These are phyloP conservation scores for Boletus vermiculosoides DNA, from an alignment of 768 basidiomycete genomes.

Conservation along the genomic window DNA sequence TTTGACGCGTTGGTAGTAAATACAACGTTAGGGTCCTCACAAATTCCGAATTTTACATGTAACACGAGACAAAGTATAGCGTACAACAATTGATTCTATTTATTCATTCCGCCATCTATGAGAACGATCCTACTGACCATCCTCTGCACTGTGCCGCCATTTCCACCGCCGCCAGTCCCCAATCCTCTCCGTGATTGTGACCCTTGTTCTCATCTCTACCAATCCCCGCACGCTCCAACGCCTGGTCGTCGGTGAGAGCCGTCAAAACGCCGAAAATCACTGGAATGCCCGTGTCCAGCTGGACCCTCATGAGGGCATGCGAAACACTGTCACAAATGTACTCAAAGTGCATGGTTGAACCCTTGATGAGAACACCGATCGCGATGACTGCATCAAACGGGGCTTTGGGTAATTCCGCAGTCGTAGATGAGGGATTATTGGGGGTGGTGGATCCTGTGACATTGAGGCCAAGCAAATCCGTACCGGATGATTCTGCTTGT, in stretches of 20 bases:
- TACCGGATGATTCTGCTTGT: slow-evolving; percentile 73
- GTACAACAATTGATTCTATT: slow-evolving; percentile 9
- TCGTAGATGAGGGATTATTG: slow-evolving; percentile 26
- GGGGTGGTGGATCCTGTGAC: slow-evolving; percentile 39
- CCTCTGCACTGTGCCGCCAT: slow-evolving; percentile 68
- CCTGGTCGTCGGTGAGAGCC: slow-evolving; percentile 89
- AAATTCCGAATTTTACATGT: not conserved
- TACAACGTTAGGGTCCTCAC: too few relatives aligned
- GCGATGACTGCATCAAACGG: slow-evolving; percentile 97
- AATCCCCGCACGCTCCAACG: slow-evolving; percentile 89
- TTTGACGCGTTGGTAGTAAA: not conserved
- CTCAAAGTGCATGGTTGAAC: slow-evolving; percentile 98
- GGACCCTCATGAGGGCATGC: slow-evolving; percentile 91
- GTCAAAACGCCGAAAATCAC: slow-evolving; percentile 97
- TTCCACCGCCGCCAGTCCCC: slow-evolving; percentile 96
- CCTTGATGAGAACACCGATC: slow-evolving; percentile 97
- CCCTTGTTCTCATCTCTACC: slow-evolving; percentile 67
- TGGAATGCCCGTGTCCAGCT: slow-evolving; percentile 90
- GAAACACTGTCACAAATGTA: slow-evolving; percentile 96
- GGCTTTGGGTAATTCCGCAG: slow-evolving; percentile 43
- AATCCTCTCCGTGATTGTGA: slow-evolving; percentile 98
- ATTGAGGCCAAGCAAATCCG: slow-evolving; percentile 67
- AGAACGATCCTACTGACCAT: slow-evolving; percentile 72
- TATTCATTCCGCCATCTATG: slow-evolving; percentile 5
- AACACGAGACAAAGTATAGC: not conserved